Base-by-base conservation (phyloP, 78 protist species). In the Monosiga brevicollis region DNA sequence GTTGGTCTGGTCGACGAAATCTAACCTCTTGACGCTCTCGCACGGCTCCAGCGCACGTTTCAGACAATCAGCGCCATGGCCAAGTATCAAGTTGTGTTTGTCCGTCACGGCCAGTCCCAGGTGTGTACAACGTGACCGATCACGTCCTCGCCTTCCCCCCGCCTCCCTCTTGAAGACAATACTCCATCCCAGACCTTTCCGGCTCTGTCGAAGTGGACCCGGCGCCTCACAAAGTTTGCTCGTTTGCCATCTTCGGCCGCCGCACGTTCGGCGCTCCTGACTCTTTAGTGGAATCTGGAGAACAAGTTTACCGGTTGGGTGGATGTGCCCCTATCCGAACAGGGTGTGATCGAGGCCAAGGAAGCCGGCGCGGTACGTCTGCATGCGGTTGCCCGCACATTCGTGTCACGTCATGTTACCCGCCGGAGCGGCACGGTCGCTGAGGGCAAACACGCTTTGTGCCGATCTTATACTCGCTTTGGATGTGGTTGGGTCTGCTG, bases 231-330 rank as follows among this genome's bases (percentile, higher is more conserved):
- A 55, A 11, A 22, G n/a, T 55, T 22, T 11, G 11, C n/a, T 55
- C 22, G 71, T 22, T 22, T 55, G 11, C 22, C 22, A 55, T 55
- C 22, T 23, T 11, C 71, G 71, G 71, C 71, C 22, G 71, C 11
- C 71, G 22, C n/a, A 23, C n/a, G n/a, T 22, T 11, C 71, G 22
- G 71, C 71, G 71, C 71, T 55, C n/a, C 71, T 55, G 71, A 55
- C 22, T 23, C 11, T 11, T 55, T 11, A 80, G 81, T 95, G 96
- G 95, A 93, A 95, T 75, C 41, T 87, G 35, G 95, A 86, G 77
- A 95, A 95, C 82, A 72, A 86, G 29, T 93, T 95, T 85, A 94
- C 96, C 0, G 97, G 98, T 26, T 95, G 98, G 98, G 90, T 87
- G 20, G 98, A 95, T 80, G 98, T 94, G 34, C 92, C 83, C 10